Conservation (phyloP, 2,329 filamentous ascomycete species). For the Pseudocercospora fuligena region DNA sequence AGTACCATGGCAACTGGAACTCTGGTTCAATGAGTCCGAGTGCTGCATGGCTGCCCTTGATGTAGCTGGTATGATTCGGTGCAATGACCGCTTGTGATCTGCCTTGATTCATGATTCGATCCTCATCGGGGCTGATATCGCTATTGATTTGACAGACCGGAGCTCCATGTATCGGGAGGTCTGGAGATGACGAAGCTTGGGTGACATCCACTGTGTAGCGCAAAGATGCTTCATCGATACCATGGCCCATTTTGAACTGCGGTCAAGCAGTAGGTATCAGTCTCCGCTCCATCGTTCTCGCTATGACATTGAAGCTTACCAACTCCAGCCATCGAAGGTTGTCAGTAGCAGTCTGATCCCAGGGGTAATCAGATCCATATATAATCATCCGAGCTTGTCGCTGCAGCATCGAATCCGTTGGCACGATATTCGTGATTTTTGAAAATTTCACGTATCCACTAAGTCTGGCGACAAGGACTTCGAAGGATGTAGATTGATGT, state of each 20-base stretch:
- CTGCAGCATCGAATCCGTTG: not conserved
- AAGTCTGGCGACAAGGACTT: not conserved
- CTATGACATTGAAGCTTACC: not conserved
- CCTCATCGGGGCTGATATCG: too few relatives aligned
- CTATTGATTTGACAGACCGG: too few relatives aligned
- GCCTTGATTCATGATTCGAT: not conserved
- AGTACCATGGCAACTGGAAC: not conserved
- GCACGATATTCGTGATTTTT: not conserved
- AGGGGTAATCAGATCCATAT: not conserved
- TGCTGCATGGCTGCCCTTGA: not conserved
- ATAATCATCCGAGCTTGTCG: not conserved
- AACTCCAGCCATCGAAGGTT: not conserved
- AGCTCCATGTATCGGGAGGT: too few relatives aligned
- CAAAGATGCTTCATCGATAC: not conserved
- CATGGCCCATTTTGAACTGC: not conserved
- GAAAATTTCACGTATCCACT: not conserved
- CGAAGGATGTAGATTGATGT: not conserved
- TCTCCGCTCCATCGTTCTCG: too few relatives aligned
- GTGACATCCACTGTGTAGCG: too few relatives aligned
- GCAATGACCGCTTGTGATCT: not conserved
- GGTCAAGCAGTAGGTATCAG: not conserved
- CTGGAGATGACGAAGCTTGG: too few relatives aligned
- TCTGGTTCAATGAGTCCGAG: not conserved
- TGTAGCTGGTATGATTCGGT: too few relatives aligned
- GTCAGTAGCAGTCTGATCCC: not conserved